Evolutionary conservation across 2,329 filamentous ascomycete genomes (phyloP).

Genomic region (Arthrobotrys sinensis): DNA sequence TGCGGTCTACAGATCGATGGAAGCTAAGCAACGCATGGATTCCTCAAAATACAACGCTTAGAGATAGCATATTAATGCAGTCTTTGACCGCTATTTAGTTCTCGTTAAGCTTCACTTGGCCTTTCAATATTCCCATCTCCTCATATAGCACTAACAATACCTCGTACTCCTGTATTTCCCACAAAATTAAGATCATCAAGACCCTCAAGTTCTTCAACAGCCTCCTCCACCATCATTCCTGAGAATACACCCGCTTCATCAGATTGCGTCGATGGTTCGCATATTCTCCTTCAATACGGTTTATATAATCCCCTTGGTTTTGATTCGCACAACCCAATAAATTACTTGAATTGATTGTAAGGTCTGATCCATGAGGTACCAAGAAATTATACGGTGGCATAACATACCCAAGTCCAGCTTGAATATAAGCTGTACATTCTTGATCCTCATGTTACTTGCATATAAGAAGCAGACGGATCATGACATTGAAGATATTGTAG

Average conservation of each 20-base stretch:
- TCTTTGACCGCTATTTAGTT: neutral
- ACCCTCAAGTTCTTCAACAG: neutral
- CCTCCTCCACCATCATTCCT: neutral
- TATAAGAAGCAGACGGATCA: neutral
- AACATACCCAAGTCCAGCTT: neutral
- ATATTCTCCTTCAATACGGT: conserved; percentile 1
- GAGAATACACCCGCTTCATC: neutral
- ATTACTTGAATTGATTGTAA: neutral
- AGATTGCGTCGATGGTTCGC: neutral
- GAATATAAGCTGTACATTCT: neutral
- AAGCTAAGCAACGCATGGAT: conserved; percentile 10
- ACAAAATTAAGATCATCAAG: conserved; percentile 5
- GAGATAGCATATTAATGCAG: neutral
- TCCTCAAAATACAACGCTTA: conserved; percentile 22
- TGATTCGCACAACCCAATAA: neutral
- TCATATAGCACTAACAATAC: neutral
- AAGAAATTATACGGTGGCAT: conserved; percentile 6
- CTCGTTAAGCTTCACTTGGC: neutral
- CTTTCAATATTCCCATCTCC: conserved; percentile 12
- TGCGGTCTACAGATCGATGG: too few species aligned
- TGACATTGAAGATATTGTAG: neutral
- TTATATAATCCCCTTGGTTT: neutral
- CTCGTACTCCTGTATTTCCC: neutral
- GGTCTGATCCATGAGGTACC: neutral
- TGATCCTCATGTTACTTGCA: too few species aligned